A percentile compares a stretch with the other conserved stretches of the same genome.
Evolutionary conservation across 495 filamentous ascomycete species (phyloP).

Genomic region (Penicillium cinerascens): DNA sequence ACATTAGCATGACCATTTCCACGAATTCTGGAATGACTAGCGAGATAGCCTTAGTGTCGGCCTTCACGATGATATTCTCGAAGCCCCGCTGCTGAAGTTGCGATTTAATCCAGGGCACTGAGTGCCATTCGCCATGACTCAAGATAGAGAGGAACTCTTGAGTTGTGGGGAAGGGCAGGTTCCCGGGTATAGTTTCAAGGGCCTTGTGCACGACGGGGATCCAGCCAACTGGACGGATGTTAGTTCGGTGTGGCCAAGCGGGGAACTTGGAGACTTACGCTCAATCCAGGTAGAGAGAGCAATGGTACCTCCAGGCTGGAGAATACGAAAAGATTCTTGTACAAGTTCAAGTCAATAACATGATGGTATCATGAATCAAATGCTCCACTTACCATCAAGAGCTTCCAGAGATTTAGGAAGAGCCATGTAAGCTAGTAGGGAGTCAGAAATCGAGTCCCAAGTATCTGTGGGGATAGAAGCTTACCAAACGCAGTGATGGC

Average conservation of each 20-base stretch:
- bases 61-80: constrained; percentile 24
- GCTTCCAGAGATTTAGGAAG: constrained; percentile 23
- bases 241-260: not conserved
- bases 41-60: constrained; percentile 15
- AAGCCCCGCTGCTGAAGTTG: constrained; percentile 32
- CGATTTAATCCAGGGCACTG: constrained; percentile 25
- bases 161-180: constrained; percentile 25
- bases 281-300: constrained; percentile 37
- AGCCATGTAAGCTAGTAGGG: constrained; percentile 25
- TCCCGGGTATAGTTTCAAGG: constrained; percentile 24
- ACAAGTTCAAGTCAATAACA: not conserved
- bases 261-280: constrained; percentile 19
- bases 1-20: constrained; percentile 29
- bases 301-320: constrained; percentile 35
- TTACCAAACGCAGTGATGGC: constrained; percentile 37
- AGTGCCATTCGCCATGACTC: constrained; percentile 31
- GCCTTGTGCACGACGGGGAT: constrained; percentile 21
- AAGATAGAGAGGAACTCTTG: constrained; percentile 23
- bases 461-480: not conserved
- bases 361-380: not conserved
- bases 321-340: constrained; percentile 34
- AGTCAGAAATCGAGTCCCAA: not conserved
- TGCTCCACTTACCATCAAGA: constrained; percentile 26
- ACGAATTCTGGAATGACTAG: constrained; percentile 26
- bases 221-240: constrained; percentile 29